A percentile compares a stretch with the other conserved stretches of the same genome.
phyloP scores from a whole-genome alignment of 108 stramenopile species.

The Seminavis robusta region DNA sequence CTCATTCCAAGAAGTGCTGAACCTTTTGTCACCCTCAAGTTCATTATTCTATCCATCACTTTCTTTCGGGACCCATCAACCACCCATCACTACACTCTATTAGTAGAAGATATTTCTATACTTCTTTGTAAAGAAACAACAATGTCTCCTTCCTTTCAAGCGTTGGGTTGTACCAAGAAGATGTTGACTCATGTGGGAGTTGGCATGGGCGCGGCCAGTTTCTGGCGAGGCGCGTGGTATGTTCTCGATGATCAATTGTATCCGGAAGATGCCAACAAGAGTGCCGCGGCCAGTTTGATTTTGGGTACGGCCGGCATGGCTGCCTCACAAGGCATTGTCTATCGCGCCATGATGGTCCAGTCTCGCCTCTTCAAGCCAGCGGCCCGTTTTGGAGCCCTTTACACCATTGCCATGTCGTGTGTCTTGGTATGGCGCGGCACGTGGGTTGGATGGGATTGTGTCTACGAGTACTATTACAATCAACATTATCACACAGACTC shows the following conservation, averaged over 20 bases:
- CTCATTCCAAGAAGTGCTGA: too few relatives aligned
- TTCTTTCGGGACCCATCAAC: too few relatives aligned
- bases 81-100: too few relatives aligned
- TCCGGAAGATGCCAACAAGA: conserved; percentile 33
- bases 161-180: conserved; percentile 8
- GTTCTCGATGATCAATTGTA: conserved; percentile 61
- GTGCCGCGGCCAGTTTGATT: conserved; percentile 26
- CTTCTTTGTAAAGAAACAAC: too few relatives aligned
- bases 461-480: conserved; percentile 2
- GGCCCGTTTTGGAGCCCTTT: conserved; percentile 49
- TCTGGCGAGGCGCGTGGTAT: conserved; percentile 73
- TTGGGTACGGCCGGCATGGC: conserved; percentile 35
- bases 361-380: conserved; percentile 7
- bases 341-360: too few relatives aligned
- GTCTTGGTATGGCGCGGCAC: conserved; percentile 70
- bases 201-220: conserved; percentile 26
- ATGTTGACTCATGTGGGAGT: conserved; percentile 25
- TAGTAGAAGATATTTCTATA: too few relatives aligned
- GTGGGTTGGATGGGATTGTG: conserved; percentile 58
- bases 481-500: neutral
- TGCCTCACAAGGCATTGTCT: conserved; percentile 38
- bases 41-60: too few relatives aligned
- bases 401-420: conserved; percentile 47
- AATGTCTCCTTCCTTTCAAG: conserved; percentile 1
- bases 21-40: too few relatives aligned